Conservation (phyloP, 1,139 yeast genomes). For the Suhomyces yuchorum region DNA sequence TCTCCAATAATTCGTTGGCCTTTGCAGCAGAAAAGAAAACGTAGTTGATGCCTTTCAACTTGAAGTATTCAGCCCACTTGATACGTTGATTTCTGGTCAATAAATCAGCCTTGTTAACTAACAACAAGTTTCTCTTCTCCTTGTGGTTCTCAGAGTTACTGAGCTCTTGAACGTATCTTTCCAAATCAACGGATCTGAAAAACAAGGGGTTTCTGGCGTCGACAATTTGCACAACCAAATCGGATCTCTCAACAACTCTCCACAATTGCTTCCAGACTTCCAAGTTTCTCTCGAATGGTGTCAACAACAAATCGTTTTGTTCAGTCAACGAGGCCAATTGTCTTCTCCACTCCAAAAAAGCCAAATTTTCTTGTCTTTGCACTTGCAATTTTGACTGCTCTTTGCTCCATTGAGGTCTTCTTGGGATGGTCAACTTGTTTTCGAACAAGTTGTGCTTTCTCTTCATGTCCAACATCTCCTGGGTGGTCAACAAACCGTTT, state of each 20-base stretch:
- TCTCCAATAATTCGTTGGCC: constrained; percentile 72
- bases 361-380: constrained; percentile 85
- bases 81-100: constrained; percentile 74
- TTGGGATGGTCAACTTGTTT: constrained; percentile 85
- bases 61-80: constrained; percentile 85
- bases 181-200: constrained; percentile 89
- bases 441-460: constrained; percentile 73
- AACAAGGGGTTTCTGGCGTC: constrained; percentile 95
- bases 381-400: constrained; percentile 73
- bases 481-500: constrained; percentile 58
- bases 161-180: constrained; percentile 74
- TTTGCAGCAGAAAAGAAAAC: constrained; percentile 92
- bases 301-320: constrained; percentile 75
- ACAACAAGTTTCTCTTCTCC: constrained; percentile 70
- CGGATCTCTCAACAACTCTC: constrained; percentile 97
- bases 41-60: constrained; percentile 65
- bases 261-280: constrained; percentile 99
- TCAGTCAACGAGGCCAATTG: constrained; percentile 84
- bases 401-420: constrained; percentile 85
- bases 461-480: constrained; percentile 65
- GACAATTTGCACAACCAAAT: constrained; percentile 92
- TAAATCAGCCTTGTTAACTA: constrained; percentile 94
- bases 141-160: constrained; percentile 50
- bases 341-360: constrained; percentile 93
- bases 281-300: constrained; percentile 95